Base-by-base conservation (phyloP, 768 basidiomycete genomes). In the Suillus subluteus region DNA sequence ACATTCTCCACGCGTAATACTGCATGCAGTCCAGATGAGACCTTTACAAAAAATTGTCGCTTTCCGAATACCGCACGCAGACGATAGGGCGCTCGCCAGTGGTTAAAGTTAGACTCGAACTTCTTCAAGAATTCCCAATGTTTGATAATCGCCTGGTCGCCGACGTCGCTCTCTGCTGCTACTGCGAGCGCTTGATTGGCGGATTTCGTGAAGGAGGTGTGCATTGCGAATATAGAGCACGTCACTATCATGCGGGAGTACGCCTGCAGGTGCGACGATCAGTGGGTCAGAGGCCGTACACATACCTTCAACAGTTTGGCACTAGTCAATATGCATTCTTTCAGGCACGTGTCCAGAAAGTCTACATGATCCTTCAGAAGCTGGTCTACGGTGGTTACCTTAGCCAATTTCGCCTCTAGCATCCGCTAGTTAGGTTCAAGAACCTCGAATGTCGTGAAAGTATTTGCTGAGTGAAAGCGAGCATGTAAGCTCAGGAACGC, bases 291-390 rank as follows among this genome's bases (percentile, higher is more conserved):
- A 63, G 62, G 26, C 35, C 32, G 4, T 30, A 44, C 12, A 82
- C 89, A 58, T 67, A 96, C 97, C 80, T 87, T 87, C 23, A 99
- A 83, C 40, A 99, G 79, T 76, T 94, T 96, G 38, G 92, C 88
- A 72, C 93, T 96, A 54, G 98, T 99, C 78, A 99, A 80, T 91
- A 98, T 97, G 76, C 96, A 97, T 81, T 98, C 96, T 78, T 98
- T 98, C 78, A 98, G 79, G 77, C 97, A 98, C 0, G 96, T 96
- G 81, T 99, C 96, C 78, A 99, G 81, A 75, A 98, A 99, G 79
- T 98, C 96, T 56, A 96, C 91, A 78, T 99, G 98, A 76, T 98
- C 96, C 62, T 89, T 82, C 73, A 99, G 74, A n/a, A 99, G 84
- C 77, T 98, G 94, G 78, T 99, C 97, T 65, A 99, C 98, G 16